Percentiles rank a stretch among this genome's conserved stretches.
phyloP scores from a whole-genome alignment of 805 yeast genomes.

The Vanderwaltozyma verrucispora region DNA sequence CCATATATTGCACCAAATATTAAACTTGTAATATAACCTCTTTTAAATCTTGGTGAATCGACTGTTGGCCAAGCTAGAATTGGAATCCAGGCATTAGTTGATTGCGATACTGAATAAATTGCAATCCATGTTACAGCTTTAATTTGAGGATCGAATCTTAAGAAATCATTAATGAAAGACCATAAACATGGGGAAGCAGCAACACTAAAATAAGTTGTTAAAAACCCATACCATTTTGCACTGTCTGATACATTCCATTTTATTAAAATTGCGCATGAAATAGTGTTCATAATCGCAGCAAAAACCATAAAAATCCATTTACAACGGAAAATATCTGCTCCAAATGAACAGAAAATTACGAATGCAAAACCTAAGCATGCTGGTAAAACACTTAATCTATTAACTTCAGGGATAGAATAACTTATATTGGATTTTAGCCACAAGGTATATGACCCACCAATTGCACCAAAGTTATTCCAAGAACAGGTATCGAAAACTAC shows the following conservation, averaged over 20 bases:
- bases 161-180: constrained; percentile 47
- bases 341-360: constrained; percentile 36
- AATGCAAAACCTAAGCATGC: constrained; percentile 50
- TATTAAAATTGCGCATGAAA: constrained; percentile 45
- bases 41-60: constrained; percentile 45
- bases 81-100: constrained; percentile 51
- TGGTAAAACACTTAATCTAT: constrained; percentile 43
- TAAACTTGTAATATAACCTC: constrained; percentile 46
- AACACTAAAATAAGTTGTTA: constrained; percentile 51
- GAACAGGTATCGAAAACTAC: constrained; percentile 46
- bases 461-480: constrained; percentile 51
- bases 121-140: constrained; percentile 48
- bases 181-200: constrained; percentile 53
- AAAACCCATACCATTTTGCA: constrained; percentile 60
- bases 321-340: constrained; percentile 40
- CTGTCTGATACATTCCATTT: constrained; percentile 46
- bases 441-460: constrained; percentile 46
- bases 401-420: constrained; percentile 36
- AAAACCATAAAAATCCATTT: constrained; percentile 46
- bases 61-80: constrained; percentile 44
- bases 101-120: constrained; percentile 48
- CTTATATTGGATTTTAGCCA: constrained; percentile 48
- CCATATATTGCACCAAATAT: constrained; percentile 36
- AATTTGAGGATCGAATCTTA: constrained; percentile 45
- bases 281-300: constrained; percentile 42